Evolutionary conservation across 768 basidiomycete species (phyloP), one percentile per base, ranked within the genome.

Genomic region (Kwoniella bestiolae): DNA sequence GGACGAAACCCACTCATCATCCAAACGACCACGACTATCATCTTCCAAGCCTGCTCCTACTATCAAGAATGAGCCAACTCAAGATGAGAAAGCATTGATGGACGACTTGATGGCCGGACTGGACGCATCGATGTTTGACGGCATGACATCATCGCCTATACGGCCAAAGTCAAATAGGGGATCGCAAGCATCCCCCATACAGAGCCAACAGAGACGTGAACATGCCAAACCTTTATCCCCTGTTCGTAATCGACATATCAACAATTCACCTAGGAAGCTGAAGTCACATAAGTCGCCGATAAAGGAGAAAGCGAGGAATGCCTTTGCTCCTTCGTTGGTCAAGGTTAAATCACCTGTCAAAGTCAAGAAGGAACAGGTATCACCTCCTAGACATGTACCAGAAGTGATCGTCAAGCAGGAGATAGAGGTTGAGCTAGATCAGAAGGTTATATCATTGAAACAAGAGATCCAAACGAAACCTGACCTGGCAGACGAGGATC

Each of bases 61-160:
- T 18, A 12, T 11, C 7, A 57, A 34, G 25, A 29, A 45, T 6
- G 46, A 46, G 28, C 31, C 41, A 2, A n/a, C 41, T 2, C 73
- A 76, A 55, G 86, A 86, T 44, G 89, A 90, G 67, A 83, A 84
- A 28, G 86, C 80, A 3, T 87, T 91, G 73, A 85, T 91, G 83
- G 80, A 83, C 14, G 80, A 73, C 28, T 74, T 90, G 1, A 78
- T 90, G 49, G 75, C 83, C 0, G 85, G 84, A 29, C 78, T 91
- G 56, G 87, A 88, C 69, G 84, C 86, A 66, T 80, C 85, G 0
- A 80, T 85, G 59, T 86, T 85, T 82, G 82, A 83, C 55, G 82
- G 82, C 3, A 67, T 78, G 1, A 83, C 83, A 11, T 80, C 82
- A 38, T 83, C 85, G 26, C 65, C 78, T 21, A 60, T 53, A 38